Base-by-base conservation (phyloP, 352 stramenopile species). In the Phytophthora fragariaefolia region DNA sequence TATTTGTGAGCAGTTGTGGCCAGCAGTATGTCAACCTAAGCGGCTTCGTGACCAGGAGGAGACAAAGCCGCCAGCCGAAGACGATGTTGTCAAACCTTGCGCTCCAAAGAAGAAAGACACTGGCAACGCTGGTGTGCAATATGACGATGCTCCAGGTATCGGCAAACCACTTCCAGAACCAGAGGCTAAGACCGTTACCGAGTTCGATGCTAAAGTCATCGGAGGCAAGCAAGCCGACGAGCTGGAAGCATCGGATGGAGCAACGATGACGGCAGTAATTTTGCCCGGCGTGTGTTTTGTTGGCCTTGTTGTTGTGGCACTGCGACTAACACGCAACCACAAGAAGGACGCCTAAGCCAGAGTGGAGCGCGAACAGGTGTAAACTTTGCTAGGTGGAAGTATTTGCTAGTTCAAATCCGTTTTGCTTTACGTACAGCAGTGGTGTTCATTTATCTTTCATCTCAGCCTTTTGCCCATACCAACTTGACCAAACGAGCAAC, bases 61-160 rank as follows among this genome's bases (percentile, higher is more conserved):
- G 22, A 46, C 70, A 10, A 80, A 86, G 53, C 53, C 76, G 23
- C 63, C 63, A 2, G 69, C 48, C 20, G 70, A 80, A 9, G 72
- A 79, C 9, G 64, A 72, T 6, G 69, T 77, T 9, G 80, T 93
- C 50, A 91, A 91, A 48, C 85, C 85, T 1, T 93, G 85, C 52
- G 76, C 80, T 40, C 79, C 82, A 4, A 91, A 91, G 79, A 88
- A 89, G 48, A 77, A 87, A 17, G 70, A 65, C 24, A 67, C 63
- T 27, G 65, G 51, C 17, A 58, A 66, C 18, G 71, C 77, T 60
- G 54, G 63, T 48, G 59, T 54, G 0, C 43, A 70, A 15, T 77
- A 90, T 52, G 72, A 91, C 42, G 83, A 92, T 50, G 66, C 81
- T 8, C 85, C 85, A n/a, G 79, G 85, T 3, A 90, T 87, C 40